Evolutionary conservation across 345 rosid species (phyloP), one percentile per base, ranked within the genome.

Genomic region (Gossypium raimondii): DNA sequence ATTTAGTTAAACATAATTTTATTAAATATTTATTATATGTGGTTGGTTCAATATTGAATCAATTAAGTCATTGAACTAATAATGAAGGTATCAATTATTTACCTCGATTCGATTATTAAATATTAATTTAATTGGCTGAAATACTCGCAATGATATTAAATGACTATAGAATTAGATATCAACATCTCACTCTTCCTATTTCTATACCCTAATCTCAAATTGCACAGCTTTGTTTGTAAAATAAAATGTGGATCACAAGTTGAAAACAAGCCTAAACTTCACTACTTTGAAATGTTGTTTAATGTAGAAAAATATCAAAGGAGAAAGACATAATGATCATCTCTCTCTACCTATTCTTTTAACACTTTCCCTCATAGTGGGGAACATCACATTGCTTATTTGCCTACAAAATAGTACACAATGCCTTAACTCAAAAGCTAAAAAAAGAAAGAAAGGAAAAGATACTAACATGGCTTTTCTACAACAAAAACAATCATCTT

Each of bases 361-460:
- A 24, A 58, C 16, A 24, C 7, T 16, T 24, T 58, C 34, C 24
- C 14, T 11, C 9, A 11, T 0, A 44, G 17, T 18, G 52, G 52
- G 52, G 52, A 66, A 44, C 70, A 66, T 51, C 59, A 25, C 59
- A 9, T 24, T 68, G n/a, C 72, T 68, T 50, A 11, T 68, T 18
- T 50, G 58, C 58, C 59, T 9, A 25, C 7, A 25, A 50, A 68
- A 34, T 1, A 66, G 14, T 16, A 7, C 52, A 18, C 17, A 66
- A 24, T 44, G 70, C 9, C 52, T 43, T 7, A 11, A 44, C 27
- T 20, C 29, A 43, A 66, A 66, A 59, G 53, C 63, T 58, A 11
- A 34, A 44, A 66, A 9, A 34, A 0, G 38, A 34, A 34, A 34
- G 38, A 0, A 34, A 4, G 4, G 38, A 34, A 66, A 25, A 50